Conservation (phyloP, 176 grass and related monocot species). For the Alloteropsis semialata region DNA sequence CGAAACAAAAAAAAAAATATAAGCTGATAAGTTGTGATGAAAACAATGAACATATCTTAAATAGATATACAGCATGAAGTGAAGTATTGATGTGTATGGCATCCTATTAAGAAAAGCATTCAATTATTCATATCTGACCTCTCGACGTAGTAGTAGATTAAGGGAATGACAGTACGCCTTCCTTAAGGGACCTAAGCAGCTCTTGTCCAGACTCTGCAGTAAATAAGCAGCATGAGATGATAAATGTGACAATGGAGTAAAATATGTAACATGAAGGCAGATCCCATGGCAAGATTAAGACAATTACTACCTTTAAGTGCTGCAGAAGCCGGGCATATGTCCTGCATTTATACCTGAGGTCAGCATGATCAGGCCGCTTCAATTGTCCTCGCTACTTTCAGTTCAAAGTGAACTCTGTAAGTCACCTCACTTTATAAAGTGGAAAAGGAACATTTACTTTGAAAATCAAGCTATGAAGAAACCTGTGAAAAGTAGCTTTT, state of each 20-base stretch:
- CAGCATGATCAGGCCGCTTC: slow-evolving; percentile 98
- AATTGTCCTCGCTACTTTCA: slow-evolving; percentile 79
- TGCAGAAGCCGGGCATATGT: slow-evolving; percentile 98
- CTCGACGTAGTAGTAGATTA: slow-evolving; percentile 95
- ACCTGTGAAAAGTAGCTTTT: slow-evolving; percentile 99
- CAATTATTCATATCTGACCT: slow-evolving; percentile 54
- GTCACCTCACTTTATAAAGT: slow-evolving; percentile 21
- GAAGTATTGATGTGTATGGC: background rate
- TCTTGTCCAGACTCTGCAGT: slow-evolving; percentile 88
- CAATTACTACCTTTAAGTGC: slow-evolving; percentile 78
- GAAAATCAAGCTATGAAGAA: slow-evolving; percentile 4
- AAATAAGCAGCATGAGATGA: slow-evolving; percentile 37
- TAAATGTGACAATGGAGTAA: slow-evolving; percentile 14
- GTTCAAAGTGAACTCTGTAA: slow-evolving; percentile 47
- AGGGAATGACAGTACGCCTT: slow-evolving; percentile 96
- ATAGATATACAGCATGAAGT: slow-evolving; percentile 11
- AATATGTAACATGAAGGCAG: slow-evolving; percentile 11
- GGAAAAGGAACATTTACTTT: slow-evolving; percentile 1
- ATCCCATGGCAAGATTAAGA: slow-evolving; percentile 14
- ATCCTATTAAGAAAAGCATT: slow-evolving; percentile 2
- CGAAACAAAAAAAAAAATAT: background rate
- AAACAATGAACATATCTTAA: background rate
- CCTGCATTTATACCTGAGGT: slow-evolving; percentile 97
- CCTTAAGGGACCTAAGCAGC: slow-evolving; percentile 84
- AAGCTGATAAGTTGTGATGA: background rate